Evolutionary conservation across 2,329 filamentous ascomycete genomes (phyloP).

Genomic region (Aspergillus piperis): DNA sequence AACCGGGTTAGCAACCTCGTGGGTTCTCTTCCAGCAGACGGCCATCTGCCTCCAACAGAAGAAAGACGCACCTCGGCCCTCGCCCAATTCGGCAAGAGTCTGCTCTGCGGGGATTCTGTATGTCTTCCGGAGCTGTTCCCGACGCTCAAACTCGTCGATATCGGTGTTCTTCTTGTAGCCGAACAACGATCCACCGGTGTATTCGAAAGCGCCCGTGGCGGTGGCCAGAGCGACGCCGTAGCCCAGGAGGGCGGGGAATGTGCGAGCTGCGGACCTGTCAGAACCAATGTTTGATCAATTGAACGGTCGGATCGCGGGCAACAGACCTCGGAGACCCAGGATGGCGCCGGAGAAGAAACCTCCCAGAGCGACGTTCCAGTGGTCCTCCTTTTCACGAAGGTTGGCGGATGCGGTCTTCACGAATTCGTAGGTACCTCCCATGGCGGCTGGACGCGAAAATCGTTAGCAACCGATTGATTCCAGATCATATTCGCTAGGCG

Average conservation of each 20-base stretch:
- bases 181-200: conserved; percentile 63
- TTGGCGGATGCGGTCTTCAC: conserved; percentile 76
- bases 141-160: conserved; percentile 73
- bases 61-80: conserved; percentile 72
- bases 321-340: conserved; percentile 70
- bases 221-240: conserved; percentile 63
- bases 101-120: conserved; percentile 75
- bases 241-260: conserved; percentile 70
- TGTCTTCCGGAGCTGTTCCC: conserved; percentile 71
- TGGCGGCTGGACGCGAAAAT: conserved; percentile 57
- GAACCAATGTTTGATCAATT: conserved; percentile 14
- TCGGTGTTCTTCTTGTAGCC: conserved; percentile 58
- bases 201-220: conserved; percentile 65
- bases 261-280: conserved; percentile 52
- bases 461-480: conserved; percentile 9
- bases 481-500: not conserved
- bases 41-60: not conserved
- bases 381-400: conserved; percentile 80
- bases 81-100: conserved; percentile 77
- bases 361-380: conserved; percentile 71
- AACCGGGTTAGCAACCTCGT: conserved; percentile 15
- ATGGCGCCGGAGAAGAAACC: conserved; percentile 75
- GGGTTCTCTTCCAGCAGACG: not conserved
- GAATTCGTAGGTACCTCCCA: conserved; percentile 77
- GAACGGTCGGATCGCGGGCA: not conserved